phyloP scores from a whole-genome alignment of 2,329 filamentous ascomycete genomes.

The Golovinomyces cichoracearum region DNA sequence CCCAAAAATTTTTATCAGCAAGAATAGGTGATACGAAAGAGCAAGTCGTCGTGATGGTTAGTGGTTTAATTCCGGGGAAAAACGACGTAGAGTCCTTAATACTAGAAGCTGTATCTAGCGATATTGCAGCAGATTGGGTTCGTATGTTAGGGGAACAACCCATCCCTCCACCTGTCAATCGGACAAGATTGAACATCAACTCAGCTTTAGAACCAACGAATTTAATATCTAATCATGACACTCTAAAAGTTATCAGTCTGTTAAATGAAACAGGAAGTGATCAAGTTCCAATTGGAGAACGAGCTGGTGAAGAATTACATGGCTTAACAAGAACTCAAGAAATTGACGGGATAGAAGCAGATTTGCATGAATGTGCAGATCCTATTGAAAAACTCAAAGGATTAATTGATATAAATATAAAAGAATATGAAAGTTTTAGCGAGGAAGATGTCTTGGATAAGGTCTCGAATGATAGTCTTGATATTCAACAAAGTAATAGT shows the following conservation, averaged over 20 bases:
- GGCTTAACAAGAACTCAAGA: background rate
- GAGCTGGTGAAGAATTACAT: constrained; percentile 3
- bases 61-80: constrained; percentile 35
- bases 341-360: no score
- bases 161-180: constrained; percentile 23
- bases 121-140: constrained; percentile 59
- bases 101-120: constrained; percentile 34
- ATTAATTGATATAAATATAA: background rate
- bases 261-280: constrained; percentile 2
- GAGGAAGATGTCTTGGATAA: background rate
- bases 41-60: constrained; percentile 68
- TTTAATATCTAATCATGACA: constrained; percentile 3
- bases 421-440: background rate
- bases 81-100: constrained; percentile 69
- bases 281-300: constrained; percentile 13
- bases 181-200: constrained; percentile 5
- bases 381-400: background rate
- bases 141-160: constrained; percentile 49
- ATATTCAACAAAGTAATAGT: background rate
- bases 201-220: constrained; percentile 10
- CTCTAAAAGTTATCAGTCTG: constrained; percentile 4
- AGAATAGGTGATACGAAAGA: constrained; percentile 43
- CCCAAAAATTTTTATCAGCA: constrained; percentile 47
- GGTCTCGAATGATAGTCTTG: background rate
- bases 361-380: background rate